Evolutionary conservation across 2,329 filamentous ascomycete species (phyloP).

Genomic region (Arthroderma uncinatum): DNA sequence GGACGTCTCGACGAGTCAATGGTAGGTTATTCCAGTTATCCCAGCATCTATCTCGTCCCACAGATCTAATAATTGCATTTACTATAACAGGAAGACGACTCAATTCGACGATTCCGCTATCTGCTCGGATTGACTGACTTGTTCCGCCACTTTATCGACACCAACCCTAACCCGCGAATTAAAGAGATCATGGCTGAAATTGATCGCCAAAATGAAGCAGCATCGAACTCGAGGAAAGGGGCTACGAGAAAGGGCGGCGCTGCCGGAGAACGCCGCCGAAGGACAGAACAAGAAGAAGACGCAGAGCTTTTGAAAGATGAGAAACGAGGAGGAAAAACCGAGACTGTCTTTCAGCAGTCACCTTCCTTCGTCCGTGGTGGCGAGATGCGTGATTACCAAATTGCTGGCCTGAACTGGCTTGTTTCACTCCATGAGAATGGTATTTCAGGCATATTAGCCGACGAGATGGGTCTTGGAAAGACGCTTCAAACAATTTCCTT

Average conservation of each 20-base stretch:
- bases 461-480: constrained; percentile 98
- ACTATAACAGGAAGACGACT: constrained; percentile 71
- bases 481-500: constrained; percentile 96
- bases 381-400: constrained; percentile 90
- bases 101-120: constrained; percentile 86
- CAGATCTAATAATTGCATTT: constrained; percentile 13
- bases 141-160: constrained; percentile 97
- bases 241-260: constrained; percentile 75
- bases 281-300: constrained; percentile 96
- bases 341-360: constrained; percentile 88
- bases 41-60: background rate
- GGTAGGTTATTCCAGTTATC: constrained; percentile 37
- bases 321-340: constrained; percentile 71
- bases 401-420: constrained; percentile 93
- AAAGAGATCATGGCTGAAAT: constrained; percentile 90
- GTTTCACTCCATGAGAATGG: constrained; percentile 97
- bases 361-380: constrained; percentile 77
- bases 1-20: constrained; percentile 85
- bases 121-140: constrained; percentile 88
- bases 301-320: constrained; percentile 79
- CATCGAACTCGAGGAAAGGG: constrained; percentile 61
- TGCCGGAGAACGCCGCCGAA: constrained; percentile 62
- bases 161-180: constrained; percentile 89
- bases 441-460: constrained; percentile 93
- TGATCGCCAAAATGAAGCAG: constrained; percentile 75